Base-by-base conservation (phyloP, 169 alveolate species). In the Plasmodium coatneyi region DNA sequence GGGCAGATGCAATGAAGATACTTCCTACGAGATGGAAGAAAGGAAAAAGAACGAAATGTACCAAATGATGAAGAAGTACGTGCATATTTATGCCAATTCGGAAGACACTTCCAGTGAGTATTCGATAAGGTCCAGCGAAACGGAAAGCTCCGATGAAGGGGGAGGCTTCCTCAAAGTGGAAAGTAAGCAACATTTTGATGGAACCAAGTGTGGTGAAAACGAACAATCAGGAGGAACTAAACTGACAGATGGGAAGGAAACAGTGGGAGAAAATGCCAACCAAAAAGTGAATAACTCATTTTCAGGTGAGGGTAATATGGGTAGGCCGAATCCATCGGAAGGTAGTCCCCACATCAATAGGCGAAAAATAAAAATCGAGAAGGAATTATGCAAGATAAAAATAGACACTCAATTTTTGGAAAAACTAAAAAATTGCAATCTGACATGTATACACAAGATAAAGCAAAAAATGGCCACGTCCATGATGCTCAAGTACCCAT, bases 11-110 rank as follows among this genome's bases (percentile, higher is more conserved):
- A 36, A 36, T 36, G 70, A 83, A 36, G 74, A 56, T 30, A 46
- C 43, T 19, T 74, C 3, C 30, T 43, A 41, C 25, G 34, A 56
- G 28, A 25, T 41, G 71, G 89, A 79, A 89, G 82, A 89, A 72
- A 89, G 71, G 49, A 89, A 71, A 78, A 89, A 60, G 81, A 78
- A 89, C 72, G 82, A 89, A 89, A 79, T 89, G 46, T 19, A 89
- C 30, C 70, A 79, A 5, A 71, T 89, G 82, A 52, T 89, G 71
- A 89, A 79, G 34, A 89, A 78, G 25, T 89, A 89, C 52, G 34
- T 89, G 16, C 56, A 56, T 79, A 89, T 89, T 54, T 79, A 89
- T 66, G 54, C 32, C 19, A 71, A 79, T 41, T 49, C 56, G 66
- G 92, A 84, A 46, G 49, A n/a, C 54, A 52, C 72, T 28, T 78